Percentiles rank a stretch among this genome's conserved stretches.
Conservation (phyloP, 2,329 filamentous ascomycete species). For the Talaromyces islandicus region DNA sequence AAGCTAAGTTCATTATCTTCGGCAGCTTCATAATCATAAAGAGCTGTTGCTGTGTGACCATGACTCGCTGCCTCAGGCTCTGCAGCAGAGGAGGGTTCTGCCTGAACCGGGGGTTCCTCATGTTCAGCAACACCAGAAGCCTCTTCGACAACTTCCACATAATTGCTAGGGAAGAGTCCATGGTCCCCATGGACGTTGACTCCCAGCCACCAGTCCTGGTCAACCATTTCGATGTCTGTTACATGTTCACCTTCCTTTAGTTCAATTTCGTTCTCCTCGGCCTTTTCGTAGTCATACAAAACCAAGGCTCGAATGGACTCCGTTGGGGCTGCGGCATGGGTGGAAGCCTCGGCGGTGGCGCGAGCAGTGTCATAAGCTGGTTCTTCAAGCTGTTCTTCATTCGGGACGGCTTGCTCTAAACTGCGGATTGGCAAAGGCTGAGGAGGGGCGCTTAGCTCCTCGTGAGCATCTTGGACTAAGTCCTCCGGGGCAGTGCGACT, state of each 20-base stretch:
- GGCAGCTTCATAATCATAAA: slow-evolving; percentile 95
- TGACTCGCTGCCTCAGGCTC: slow-evolving; percentile 18
- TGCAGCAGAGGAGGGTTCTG: slow-evolving; percentile 7
- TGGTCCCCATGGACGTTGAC: slow-evolving; percentile 77
- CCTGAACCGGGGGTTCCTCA: slow-evolving; percentile 25
- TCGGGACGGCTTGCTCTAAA: slow-evolving; percentile 56
- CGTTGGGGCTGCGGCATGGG: slow-evolving; percentile 41
- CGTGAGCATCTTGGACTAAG: slow-evolving; percentile 34
- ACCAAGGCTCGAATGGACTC: slow-evolving; percentile 69
- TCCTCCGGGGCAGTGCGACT: slow-evolving; percentile 51
- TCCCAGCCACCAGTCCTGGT: slow-evolving; percentile 98
- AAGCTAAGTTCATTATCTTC: slow-evolving; percentile 88
- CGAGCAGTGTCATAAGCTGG: slow-evolving; percentile 55
- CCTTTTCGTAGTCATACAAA: slow-evolving; percentile 95
- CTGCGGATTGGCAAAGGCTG: slow-evolving; percentile 55
- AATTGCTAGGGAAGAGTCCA: slow-evolving; percentile 94
- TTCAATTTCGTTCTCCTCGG: slow-evolving; percentile 94
- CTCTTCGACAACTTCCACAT: slow-evolving; percentile 76
- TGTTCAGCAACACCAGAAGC: slow-evolving; percentile 25
- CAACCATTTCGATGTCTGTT: slow-evolving; percentile 92
- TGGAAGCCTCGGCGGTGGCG: slow-evolving; percentile 52
- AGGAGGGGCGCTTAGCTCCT: slow-evolving; percentile 36
- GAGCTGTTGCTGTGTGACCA: slow-evolving; percentile 69
- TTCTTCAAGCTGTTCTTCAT: slow-evolving; percentile 61
- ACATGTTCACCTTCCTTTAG: slow-evolving; percentile 82